Percentiles rank a stretch among this genome's conserved stretches.
Conservation (phyloP, 768 basidiomycete genomes). For the Trametes maxima region DNA sequence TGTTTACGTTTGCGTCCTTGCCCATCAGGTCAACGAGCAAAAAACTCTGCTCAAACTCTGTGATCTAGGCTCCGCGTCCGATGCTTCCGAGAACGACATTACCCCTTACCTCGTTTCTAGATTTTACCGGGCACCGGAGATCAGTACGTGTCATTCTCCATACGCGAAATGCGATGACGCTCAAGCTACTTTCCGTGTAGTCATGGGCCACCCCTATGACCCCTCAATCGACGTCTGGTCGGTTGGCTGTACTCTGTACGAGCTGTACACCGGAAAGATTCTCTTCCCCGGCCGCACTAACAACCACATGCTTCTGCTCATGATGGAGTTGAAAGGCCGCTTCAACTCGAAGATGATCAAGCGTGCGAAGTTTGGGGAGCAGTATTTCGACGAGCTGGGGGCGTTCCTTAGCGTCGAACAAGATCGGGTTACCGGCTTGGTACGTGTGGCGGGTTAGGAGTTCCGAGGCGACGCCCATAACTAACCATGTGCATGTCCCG, state of each 20-base stretch:
- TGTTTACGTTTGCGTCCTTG: background rate
- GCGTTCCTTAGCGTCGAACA: constrained; percentile 83
- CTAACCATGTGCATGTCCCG: background rate
- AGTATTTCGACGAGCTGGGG: constrained; percentile 93
- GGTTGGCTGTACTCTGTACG: constrained; percentile 95
- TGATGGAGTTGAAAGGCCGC: constrained; percentile 97
- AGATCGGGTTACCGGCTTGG: constrained; percentile 81
- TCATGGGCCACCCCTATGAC: constrained; percentile 95
- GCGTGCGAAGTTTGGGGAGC: constrained; percentile 87
- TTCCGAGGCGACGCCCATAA: background rate
- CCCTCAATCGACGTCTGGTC: constrained; percentile 95
- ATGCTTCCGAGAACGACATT: constrained; percentile 93
- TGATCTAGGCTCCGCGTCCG: constrained; percentile 96
- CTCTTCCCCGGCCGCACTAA: constrained; percentile 96
- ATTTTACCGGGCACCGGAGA: constrained; percentile 98
- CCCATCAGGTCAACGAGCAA: constrained; percentile 82
- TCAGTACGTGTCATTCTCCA: constrained; percentile 65
- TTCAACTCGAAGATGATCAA: constrained; percentile 95
- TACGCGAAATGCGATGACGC: constrained; percentile 17
- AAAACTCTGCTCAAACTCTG: constrained; percentile 94
- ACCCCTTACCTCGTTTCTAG: constrained; percentile 97
- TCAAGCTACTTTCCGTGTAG: constrained; percentile 41
- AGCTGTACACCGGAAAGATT: constrained; percentile 95
- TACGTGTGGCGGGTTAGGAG: constrained; percentile 45
- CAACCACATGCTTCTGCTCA: constrained; percentile 95